These are phyloP conservation scores for Berberis vulgaris DNA, from an alignment of 164 flowering plant species.

Conservation along the genomic window DNA sequence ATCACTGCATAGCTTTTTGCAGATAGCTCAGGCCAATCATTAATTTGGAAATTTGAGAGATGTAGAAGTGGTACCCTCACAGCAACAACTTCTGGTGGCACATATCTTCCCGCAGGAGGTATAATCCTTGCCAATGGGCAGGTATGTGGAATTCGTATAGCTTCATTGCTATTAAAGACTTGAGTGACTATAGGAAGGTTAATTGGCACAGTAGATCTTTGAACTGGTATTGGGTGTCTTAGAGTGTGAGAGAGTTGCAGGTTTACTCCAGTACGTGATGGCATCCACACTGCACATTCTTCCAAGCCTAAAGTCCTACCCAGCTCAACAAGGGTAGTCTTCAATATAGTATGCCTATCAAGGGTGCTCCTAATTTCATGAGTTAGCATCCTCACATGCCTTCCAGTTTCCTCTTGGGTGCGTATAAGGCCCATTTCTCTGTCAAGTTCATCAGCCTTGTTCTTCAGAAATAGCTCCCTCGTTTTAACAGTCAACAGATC, in stretches of 20 bases:
- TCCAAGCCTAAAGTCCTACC: conserved; percentile 56
- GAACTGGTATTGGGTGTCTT: conserved; percentile 32
- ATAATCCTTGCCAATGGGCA: conserved; percentile 50
- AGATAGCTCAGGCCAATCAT: conserved; percentile 54
- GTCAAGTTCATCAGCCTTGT: conserved; percentile 62
- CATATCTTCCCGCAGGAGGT: conserved; percentile 38
- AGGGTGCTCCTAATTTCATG: conserved; percentile 73
- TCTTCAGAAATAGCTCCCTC: conserved; percentile 45
- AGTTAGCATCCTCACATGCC: conserved; percentile 77
- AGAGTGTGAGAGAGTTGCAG: conserved; percentile 56
- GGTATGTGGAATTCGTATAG: conserved; percentile 42
- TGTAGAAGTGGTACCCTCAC: conserved; percentile 65
- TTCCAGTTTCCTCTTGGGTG: conserved; percentile 65
- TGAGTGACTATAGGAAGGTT: conserved; percentile 47
- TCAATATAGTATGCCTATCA: conserved; percentile 59
- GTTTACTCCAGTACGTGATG: conserved; percentile 34
- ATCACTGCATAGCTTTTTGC: conserved; percentile 58
- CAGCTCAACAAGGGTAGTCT: conserved; percentile 65
- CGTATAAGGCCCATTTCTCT: conserved; percentile 63
- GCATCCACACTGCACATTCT: conserved; percentile 85
- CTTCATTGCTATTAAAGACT: conserved; percentile 46
- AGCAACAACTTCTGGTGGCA: conserved; percentile 61
- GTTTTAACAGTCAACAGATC: conserved; percentile 57
- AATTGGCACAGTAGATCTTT: conserved; percentile 38
- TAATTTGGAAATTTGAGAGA: conserved; percentile 53